These are phyloP conservation scores for Fusarium gaditjirri DNA, from an alignment of 2,329 filamentous ascomycete species.

Conservation along the genomic window DNA sequence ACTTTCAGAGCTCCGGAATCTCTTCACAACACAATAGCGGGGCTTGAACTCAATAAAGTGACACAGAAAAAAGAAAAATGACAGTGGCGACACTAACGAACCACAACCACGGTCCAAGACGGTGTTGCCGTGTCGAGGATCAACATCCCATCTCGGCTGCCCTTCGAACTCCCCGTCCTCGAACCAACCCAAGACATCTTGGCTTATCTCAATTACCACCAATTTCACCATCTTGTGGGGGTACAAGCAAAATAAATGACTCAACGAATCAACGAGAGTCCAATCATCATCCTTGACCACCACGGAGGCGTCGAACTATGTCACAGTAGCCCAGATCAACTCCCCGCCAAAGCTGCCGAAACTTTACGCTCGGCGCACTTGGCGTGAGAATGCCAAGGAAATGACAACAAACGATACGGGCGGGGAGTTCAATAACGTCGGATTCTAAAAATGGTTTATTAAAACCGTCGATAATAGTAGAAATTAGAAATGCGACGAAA, in stretches of 20 bases:
- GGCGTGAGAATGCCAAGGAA: slow-evolving; percentile 19
- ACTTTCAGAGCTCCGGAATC: neutral
- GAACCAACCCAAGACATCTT: slow-evolving; percentile 17
- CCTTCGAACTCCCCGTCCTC: neutral
- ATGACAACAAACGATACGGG: neutral
- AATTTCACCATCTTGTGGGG: slow-evolving; percentile 29
- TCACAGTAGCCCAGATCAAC: slow-evolving; percentile 17
- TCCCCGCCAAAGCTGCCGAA: slow-evolving; percentile 28
- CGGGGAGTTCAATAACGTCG: neutral
- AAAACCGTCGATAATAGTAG: neutral
- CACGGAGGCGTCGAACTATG: neutral
- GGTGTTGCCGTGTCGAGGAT: neutral
- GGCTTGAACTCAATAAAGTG: neutral
- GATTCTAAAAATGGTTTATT: accelerated
- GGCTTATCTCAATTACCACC: slow-evolving; percentile 33
- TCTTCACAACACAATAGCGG: neutral
- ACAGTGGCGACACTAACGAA: neutral
- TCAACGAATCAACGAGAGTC: slow-evolving; percentile 8
- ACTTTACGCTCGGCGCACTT: neutral
- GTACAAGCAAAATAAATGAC: slow-evolving; percentile 33
- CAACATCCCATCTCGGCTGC: neutral
- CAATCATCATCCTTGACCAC: slow-evolving; percentile 17
- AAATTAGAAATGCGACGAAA: neutral
- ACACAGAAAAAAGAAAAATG: too few relatives aligned
- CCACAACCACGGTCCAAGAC: neutral